These are phyloP conservation scores for Pachysandra terminalis DNA, from an alignment of 164 flowering plant species.

Conservation along the genomic window DNA sequence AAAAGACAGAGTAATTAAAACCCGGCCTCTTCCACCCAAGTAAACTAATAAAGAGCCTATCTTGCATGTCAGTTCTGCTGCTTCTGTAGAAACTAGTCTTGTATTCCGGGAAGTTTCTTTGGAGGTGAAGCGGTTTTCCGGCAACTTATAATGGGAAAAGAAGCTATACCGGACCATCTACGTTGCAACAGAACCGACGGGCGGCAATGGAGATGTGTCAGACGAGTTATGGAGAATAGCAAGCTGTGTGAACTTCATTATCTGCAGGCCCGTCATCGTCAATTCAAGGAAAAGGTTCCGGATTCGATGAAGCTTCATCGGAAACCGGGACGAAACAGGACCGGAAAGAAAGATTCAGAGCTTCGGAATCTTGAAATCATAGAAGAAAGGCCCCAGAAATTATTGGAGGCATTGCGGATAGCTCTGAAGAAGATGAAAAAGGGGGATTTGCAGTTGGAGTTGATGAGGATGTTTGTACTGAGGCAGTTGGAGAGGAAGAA, in stretches of 20 bases:
- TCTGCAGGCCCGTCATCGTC: conserved; percentile 54
- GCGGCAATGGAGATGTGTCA: conserved; percentile 29
- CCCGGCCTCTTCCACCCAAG: too few species aligned
- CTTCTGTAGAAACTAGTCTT: not conserved
- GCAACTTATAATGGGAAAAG: conserved; percentile 15
- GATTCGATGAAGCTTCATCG: conserved; percentile 50
- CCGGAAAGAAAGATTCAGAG: conserved; percentile 3
- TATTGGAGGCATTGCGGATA: conserved; percentile 33
- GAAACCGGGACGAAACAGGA: conserved; percentile 5
- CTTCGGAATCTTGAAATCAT: conserved; percentile 16
- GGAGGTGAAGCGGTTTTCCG: conserved; percentile 3
- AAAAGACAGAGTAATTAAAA: too few species aligned
- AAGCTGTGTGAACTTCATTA: conserved; percentile 57
- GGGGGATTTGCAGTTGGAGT: conserved; percentile 51
- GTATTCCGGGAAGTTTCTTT: not conserved
- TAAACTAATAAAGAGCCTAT: not conserved
- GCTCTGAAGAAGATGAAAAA: conserved; percentile 45
- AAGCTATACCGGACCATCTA: conserved; percentile 18
- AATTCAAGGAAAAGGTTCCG: conserved; percentile 49
- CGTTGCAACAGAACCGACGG: conserved; percentile 34
- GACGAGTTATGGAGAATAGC: conserved; percentile 29
- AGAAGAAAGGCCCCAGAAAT: conserved; percentile 17
- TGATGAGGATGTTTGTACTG: conserved; percentile 53
- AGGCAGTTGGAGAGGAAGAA: conserved; percentile 61
- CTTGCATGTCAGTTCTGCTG: conserved; percentile 3